phyloP scores from a whole-genome alignment of 495 filamentous ascomycete species.

The Acidiella bohemica region DNA sequence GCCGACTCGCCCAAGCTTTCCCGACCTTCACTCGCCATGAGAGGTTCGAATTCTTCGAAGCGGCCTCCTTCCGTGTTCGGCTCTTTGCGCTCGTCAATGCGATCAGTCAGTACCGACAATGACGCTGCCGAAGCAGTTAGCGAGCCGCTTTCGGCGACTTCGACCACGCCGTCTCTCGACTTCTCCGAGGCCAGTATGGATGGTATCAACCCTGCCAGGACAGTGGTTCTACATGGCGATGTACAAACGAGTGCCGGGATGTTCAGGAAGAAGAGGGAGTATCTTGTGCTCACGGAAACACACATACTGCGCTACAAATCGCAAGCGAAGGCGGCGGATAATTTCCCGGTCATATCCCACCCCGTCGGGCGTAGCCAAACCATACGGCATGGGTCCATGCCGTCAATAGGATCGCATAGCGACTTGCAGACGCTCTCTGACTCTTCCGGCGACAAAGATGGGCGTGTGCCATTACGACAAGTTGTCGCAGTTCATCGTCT shows the following conservation, averaged over 20 bases:
- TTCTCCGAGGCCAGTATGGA: constrained; percentile 6
- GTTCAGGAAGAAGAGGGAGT: constrained; percentile 76
- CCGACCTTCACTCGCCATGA: constrained; percentile 7
- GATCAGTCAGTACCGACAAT: neutral
- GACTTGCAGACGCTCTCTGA: constrained; percentile 42
- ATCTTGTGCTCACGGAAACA: constrained; percentile 76
- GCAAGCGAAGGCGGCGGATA: constrained; percentile 54
- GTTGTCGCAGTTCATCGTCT: constrained; percentile 66
- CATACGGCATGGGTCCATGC: constrained; percentile 32
- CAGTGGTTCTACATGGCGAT: constrained; percentile 55
- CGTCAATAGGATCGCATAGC: constrained; percentile 47
- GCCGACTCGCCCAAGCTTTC: constrained; percentile 7
- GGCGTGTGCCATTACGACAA: constrained; percentile 53
- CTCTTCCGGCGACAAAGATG: constrained; percentile 37
- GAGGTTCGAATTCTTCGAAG: constrained; percentile 8
- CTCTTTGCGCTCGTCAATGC: constrained; percentile 1
- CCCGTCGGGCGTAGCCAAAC: constrained; percentile 11
- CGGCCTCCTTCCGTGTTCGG: constrained; percentile 4
- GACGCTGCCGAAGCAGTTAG: neutral
- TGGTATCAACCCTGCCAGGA: constrained; percentile 24
- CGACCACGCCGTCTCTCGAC: constrained; percentile 4
- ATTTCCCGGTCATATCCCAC: constrained; percentile 33
- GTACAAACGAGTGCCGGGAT: constrained; percentile 68
- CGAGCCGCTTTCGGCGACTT: constrained; percentile 14
- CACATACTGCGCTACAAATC: constrained; percentile 73